phyloP scores from a whole-genome alignment of 495 filamentous ascomycete genomes.

The Cladorrhinum samala region DNA sequence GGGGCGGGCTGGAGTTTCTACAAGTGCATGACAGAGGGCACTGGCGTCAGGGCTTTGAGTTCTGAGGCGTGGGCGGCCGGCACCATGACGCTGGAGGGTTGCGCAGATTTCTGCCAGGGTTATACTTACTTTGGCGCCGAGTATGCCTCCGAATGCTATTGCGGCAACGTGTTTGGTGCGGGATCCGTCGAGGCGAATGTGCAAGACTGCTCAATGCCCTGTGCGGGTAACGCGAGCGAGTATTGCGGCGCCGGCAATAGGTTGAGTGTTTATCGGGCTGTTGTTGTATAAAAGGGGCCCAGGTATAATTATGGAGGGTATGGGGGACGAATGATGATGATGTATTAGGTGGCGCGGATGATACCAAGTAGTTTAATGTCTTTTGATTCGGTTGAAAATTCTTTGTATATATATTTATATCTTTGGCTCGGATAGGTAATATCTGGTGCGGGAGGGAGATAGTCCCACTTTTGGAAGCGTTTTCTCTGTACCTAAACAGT shows the following conservation, averaged over 20 bases:
- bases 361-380: no score
- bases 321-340: no score
- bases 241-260: slow-evolving; percentile 37
- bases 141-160: slow-evolving; percentile 34
- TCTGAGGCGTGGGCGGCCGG: slow-evolving; percentile 8
- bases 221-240: slow-evolving; percentile 30
- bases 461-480: no score
- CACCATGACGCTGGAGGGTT: slow-evolving; percentile 35
- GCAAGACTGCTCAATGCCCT: slow-evolving; percentile 35
- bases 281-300: background rate
- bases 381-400: no score
- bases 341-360: no score
- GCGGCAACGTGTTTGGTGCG: slow-evolving; percentile 29
- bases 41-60: slow-evolving; percentile 22
- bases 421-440: no score
- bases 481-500: no score
- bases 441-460: no score
- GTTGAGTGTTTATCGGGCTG: slow-evolving; percentile 20
- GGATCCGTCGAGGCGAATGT: slow-evolving; percentile 18
- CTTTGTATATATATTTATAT: no score
- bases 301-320: background rate
- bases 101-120: slow-evolving; percentile 28
- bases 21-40: slow-evolving; percentile 35
- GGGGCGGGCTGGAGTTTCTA: slow-evolving; percentile 25
- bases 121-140: slow-evolving; percentile 36